Evolutionary conservation across 805 yeast genomes (phyloP), one percentile per base, ranked within the genome.

Genomic region (Clavispora fructus): DNA sequence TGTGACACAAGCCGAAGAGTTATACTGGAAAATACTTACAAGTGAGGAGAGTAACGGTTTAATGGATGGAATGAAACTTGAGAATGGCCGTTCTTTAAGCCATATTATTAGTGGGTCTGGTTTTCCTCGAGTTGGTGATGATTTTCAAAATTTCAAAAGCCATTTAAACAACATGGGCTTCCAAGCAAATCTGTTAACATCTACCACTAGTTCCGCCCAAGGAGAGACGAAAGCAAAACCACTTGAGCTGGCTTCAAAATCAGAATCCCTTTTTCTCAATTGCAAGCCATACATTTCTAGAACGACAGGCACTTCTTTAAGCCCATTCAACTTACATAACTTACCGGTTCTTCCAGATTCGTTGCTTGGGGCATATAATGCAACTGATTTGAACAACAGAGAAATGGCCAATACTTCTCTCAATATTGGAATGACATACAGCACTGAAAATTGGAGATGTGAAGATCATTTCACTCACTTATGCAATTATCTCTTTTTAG

Each of bases 381-480:
- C 71, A 42, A 46, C 69, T 4, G 73, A 77, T 43, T 42, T 72
- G 39, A 69, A 71, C 42, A 78, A 75, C 49, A 65, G 65, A 29
- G 77, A 73, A 5, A 47, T 79, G 13, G 55, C 73, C 4, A 62
- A 58, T 17, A 72, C 87, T 0, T 60, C 63, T n/a, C 43, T 80
- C 32, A 71, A 73, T 39, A 66, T 82, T 10, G 80, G 78, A 1
- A 76, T 77, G 79, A 64, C 79, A 2, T 77, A 74, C 50, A 73
- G 83, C 42, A 63, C 77, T 2, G 74, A 75, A 43, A 71, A 78
- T 39, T 85, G 88, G 88, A 60, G 63, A 17, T 61, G 73, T 44
- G 86, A 79, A 52, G 90, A 84, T 51, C 85, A 79, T 49, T 78
- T 77, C 59, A 60, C 83, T 2, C 79, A 80, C 39, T 57, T 68